phyloP scores from a whole-genome alignment of 805 yeast genomes.

The Starmerella apis region DNA sequence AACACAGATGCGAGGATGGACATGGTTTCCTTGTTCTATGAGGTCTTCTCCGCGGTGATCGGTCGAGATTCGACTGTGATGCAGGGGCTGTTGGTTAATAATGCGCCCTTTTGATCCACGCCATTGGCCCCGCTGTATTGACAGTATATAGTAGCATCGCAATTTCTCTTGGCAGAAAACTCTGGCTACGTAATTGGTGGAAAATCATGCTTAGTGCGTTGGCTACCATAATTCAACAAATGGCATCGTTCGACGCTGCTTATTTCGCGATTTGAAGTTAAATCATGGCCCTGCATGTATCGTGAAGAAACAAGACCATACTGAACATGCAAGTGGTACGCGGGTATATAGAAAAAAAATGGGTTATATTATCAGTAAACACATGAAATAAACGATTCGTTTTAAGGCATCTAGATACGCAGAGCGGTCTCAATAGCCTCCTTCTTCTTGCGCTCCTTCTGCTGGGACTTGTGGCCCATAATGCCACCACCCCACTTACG shows the following conservation, averaged over 20 bases:
- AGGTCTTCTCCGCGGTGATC: slow-evolving; percentile 3
- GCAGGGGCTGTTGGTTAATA: slow-evolving; percentile 14
- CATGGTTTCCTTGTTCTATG: slow-evolving; percentile 15
- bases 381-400: neutral
- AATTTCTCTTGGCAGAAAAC: neutral
- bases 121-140: slow-evolving; percentile 13
- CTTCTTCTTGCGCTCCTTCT: slow-evolving; percentile 68
- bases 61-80: slow-evolving; percentile 4
- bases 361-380: slow-evolving; percentile 4
- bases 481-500: slow-evolving; percentile 99
- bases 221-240: neutral
- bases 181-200: slow-evolving; percentile 1
- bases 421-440: slow-evolving; percentile 40
- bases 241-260: too few species aligned
- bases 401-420: slow-evolving; percentile 26
- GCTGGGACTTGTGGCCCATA: slow-evolving; percentile 89
- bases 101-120: slow-evolving; percentile 12
- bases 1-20: slow-evolving; percentile 34
- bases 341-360: too few species aligned
- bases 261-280: too few species aligned
- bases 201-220: neutral
- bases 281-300: neutral
- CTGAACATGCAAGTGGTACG: too few species aligned
- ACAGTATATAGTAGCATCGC: slow-evolving; percentile 10
- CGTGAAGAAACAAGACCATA: too few species aligned